These are phyloP conservation scores for Phascolomyces articulosus DNA, from an alignment of 371 early-diverging fungal genomes.

Conservation along the genomic window DNA sequence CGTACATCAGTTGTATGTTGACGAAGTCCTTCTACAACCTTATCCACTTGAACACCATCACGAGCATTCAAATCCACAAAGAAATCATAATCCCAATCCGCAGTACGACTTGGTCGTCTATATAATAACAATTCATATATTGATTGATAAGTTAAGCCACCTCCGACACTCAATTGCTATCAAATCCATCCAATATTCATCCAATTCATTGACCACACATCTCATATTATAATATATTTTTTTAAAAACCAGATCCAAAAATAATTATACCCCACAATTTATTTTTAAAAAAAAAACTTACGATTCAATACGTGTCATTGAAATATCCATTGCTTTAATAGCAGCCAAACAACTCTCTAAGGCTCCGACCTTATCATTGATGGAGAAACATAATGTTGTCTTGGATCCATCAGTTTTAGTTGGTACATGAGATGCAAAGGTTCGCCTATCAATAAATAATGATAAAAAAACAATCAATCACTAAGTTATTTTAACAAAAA, in stretches of 20 bases:
- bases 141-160: background rate
- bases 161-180: no score
- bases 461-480: background rate
- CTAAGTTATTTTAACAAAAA: background rate
- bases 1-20: slow-evolving; percentile 66
- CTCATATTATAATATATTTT: no score
- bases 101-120: slow-evolving; percentile 81
- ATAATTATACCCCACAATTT: no score
- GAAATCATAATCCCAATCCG: slow-evolving; percentile 89
- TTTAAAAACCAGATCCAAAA: no score
- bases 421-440: slow-evolving; percentile 11
- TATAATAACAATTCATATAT: no score
- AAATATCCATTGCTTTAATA: slow-evolving; percentile 76
- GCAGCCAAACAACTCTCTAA: slow-evolving; percentile 82
- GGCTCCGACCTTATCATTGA: slow-evolving; percentile 84
- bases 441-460: background rate
- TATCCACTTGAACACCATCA: slow-evolving; percentile 54
- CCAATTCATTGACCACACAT: no score
- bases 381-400: slow-evolving; percentile 79
- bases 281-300: slow-evolving; percentile 24
- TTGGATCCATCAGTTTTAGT: slow-evolving; percentile 24
- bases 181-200: no score
- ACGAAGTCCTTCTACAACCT: slow-evolving; percentile 63
- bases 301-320: slow-evolving; percentile 93
- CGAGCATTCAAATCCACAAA: slow-evolving; percentile 85